A percentile compares a stretch with the other conserved stretches of the same genome.
These are phyloP conservation scores for Pseudocohnilembus persalinus DNA, from an alignment of 169 alveolate species.

Conservation along the genomic window DNA sequence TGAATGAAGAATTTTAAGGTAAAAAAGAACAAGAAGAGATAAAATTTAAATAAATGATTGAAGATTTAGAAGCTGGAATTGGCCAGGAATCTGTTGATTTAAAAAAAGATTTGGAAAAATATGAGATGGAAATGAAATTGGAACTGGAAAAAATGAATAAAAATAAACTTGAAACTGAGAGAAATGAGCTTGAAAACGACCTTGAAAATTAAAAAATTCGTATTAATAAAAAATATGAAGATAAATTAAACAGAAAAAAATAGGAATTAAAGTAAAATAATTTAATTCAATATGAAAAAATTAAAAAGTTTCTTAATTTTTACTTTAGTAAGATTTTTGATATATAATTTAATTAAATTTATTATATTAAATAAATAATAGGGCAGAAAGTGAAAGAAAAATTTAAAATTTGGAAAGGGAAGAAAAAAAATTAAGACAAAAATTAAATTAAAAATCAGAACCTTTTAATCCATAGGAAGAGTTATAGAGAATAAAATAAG, in stretches of 20 bases:
- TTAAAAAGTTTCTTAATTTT: not conserved
- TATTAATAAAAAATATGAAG: conserved; percentile 16
- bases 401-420: conserved; percentile 24
- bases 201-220: conserved; percentile 8
- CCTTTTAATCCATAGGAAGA: no score
- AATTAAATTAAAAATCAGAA: conserved; percentile 1
- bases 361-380: conserved; percentile 16
- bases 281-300: not conserved
- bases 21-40: conserved; percentile 30
- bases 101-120: conserved; percentile 30
- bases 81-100: conserved; percentile 32
- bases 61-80: conserved; percentile 2
- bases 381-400: conserved; percentile 31
- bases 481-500: no score
- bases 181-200: conserved; percentile 26
- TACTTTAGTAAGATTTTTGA: not conserved
- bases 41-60: not conserved
- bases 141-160: conserved; percentile 20
- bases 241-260: conserved; percentile 13
- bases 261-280: conserved; percentile 1
- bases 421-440: conserved; percentile 31
- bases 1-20: conserved; percentile 35
- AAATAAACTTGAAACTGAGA: conserved; percentile 33
- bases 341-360: not conserved
- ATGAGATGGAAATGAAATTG: conserved; percentile 18